These are phyloP conservation scores for Syncephalastrum monosporum DNA, from an alignment of 371 early-diverging fungal genomes.

Conservation along the genomic window DNA sequence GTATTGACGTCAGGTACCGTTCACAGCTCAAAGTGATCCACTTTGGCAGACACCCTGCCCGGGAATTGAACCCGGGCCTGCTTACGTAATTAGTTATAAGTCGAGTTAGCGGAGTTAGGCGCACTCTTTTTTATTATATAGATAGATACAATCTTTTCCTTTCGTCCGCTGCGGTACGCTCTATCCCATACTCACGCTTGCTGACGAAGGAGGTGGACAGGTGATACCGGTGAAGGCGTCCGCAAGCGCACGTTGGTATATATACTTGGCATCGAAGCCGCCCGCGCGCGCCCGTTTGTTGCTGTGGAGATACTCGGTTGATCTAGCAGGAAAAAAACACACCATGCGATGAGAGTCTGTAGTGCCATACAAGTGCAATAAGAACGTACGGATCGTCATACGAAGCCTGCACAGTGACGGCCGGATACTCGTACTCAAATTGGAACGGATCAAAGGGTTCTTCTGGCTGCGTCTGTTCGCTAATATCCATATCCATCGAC, in stretches of 20 bases:
- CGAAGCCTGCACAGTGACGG: slow-evolving; percentile 38
- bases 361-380: no score
- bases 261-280: slow-evolving; percentile 55
- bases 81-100: no score
- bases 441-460: slow-evolving; percentile 53
- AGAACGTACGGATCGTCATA: slow-evolving; percentile 54
- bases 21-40: no score
- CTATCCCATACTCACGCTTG: no score
- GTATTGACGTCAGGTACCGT: no score
- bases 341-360: neutral
- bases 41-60: no score
- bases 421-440: slow-evolving; percentile 50
- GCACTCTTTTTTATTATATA: no score
- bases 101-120: no score
- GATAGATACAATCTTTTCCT: no score
- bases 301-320: slow-evolving; percentile 41
- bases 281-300: slow-evolving; percentile 52
- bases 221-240: slow-evolving; percentile 54
- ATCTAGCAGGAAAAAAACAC: slow-evolving; percentile 17
- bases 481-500: slow-evolving; percentile 38
- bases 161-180: no score
- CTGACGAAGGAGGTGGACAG: slow-evolving; percentile 17
- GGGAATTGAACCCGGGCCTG: no score
- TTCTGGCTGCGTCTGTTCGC: slow-evolving; percentile 45
- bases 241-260: slow-evolving; percentile 54